Evolutionary conservation across 345 rosid genomes (phyloP).

Genomic region (Ceriops decandra): DNA sequence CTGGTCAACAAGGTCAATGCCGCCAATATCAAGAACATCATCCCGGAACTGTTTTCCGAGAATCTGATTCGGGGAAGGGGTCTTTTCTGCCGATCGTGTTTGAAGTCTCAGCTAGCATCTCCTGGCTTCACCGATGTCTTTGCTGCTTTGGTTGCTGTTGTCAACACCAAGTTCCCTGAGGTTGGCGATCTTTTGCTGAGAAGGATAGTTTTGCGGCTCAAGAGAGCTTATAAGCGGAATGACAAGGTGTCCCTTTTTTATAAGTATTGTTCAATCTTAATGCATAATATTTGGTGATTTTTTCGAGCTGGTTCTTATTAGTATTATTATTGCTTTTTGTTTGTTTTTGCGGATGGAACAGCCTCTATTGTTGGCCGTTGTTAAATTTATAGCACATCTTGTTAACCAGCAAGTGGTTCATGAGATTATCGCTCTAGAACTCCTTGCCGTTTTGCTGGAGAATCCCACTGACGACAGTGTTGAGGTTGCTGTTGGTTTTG

Average conservation of each 20-base stretch:
- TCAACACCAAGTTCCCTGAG: conserved; percentile 81
- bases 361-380: conserved; percentile 93
- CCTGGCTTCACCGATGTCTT: conserved; percentile 88
- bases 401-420: conserved; percentile 94
- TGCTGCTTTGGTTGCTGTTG: conserved; percentile 79
- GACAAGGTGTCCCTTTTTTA: conserved; percentile 53
- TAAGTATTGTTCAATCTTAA: not conserved
- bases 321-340: not conserved
- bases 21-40: conserved; percentile 73
- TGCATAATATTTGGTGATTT: not conserved
- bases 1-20: conserved; percentile 89
- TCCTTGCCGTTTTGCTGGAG: conserved; percentile 67
- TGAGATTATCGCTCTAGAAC: conserved; percentile 78
- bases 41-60: conserved; percentile 81
- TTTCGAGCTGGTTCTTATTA: not conserved
- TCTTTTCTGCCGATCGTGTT: conserved; percentile 80
- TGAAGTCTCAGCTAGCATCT: conserved; percentile 98
- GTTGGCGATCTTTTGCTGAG: conserved; percentile 76
- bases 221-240: conserved; percentile 91
- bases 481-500: conserved; percentile 93
- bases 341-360: conserved; percentile 29
- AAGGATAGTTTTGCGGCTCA: conserved; percentile 86
- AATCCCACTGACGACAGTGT: conserved; percentile 90
- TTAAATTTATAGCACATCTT: conserved; percentile 87
- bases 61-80: conserved; percentile 89